Percentiles rank a stretch among this genome's conserved stretches.
phyloP scores from a whole-genome alignment of 2,329 filamentous ascomycete genomes.

The Byssothecium circinans region DNA sequence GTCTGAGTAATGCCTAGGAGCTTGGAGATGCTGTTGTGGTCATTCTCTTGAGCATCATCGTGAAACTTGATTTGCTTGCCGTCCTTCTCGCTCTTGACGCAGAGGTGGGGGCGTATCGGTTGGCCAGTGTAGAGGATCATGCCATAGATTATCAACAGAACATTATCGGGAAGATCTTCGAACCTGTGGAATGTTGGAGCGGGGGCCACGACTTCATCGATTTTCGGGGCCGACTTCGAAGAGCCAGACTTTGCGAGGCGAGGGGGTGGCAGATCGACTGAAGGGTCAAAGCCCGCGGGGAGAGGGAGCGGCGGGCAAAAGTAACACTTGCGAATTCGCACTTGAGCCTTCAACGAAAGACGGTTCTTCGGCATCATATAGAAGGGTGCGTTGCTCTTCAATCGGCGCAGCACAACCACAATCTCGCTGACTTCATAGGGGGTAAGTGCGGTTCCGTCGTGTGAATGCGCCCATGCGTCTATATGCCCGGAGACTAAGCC shows the following conservation, averaged over 20 bases:
- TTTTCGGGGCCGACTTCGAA: too few species aligned
- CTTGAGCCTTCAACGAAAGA: too few species aligned
- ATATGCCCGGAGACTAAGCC: too few species aligned
- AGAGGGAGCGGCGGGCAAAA: too few species aligned
- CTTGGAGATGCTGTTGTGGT: constrained; percentile 9
- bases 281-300: too few species aligned
- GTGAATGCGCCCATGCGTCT: too few species aligned
- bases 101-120: constrained; percentile 19
- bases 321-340: too few species aligned
- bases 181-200: constrained; percentile 11
- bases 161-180: constrained; percentile 17
- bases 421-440: too few species aligned
- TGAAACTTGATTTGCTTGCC: constrained; percentile 17
- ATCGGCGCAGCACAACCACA: background rate
- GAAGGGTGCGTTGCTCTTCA: background rate
- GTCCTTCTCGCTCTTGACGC: constrained; percentile 4
- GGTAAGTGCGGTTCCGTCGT: too few species aligned
- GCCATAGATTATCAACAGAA: constrained; percentile 20
- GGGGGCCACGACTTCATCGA: background rate
- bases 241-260: background rate
- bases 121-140: constrained; percentile 8
- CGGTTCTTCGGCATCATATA: too few species aligned
- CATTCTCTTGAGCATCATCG: constrained; percentile 14
- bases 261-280: background rate
- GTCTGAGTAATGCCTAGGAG: constrained; percentile 14